These are phyloP conservation scores for Myriangium duriaei DNA, from an alignment of 2,329 filamentous ascomycete species.

Conservation along the genomic window DNA sequence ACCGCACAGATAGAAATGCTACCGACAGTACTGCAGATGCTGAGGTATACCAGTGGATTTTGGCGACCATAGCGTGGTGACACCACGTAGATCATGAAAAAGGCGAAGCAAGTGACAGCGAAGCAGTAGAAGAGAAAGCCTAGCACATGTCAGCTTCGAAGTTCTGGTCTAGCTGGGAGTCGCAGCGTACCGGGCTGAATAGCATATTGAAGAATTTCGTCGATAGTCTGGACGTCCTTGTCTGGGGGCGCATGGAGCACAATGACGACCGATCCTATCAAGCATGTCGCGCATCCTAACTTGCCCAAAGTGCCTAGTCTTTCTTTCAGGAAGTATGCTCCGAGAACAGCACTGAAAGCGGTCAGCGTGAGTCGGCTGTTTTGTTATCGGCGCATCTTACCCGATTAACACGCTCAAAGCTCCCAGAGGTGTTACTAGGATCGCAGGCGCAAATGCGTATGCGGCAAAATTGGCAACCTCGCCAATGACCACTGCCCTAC, in stretches of 20 bases:
- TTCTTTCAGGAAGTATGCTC: constrained; percentile 88
- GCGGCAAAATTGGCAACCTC: constrained; percentile 96
- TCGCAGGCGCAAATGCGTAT: constrained; percentile 97
- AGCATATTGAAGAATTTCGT: constrained; percentile 82
- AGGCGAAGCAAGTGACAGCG: constrained; percentile 68
- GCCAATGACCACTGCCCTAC: constrained; percentile 63
- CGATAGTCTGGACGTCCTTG: constrained; percentile 78
- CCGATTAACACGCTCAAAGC: constrained; percentile 89
- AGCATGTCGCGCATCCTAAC: constrained; percentile 87
- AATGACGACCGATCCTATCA: constrained; percentile 93
- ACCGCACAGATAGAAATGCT: constrained; percentile 98
- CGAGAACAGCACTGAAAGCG: constrained; percentile 59
- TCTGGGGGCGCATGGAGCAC: constrained; percentile 94
- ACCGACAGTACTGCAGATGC: constrained; percentile 93
- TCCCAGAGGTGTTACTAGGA: constrained; percentile 88
- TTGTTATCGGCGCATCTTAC: constrained; percentile 26
- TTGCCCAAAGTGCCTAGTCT: constrained; percentile 82
- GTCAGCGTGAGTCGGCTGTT: neutral
- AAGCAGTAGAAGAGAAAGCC: constrained; percentile 83
- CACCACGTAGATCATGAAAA: constrained; percentile 92
- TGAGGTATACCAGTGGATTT: constrained; percentile 92
- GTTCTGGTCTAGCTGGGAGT: too few species aligned
- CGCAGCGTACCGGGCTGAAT: constrained; percentile 63
- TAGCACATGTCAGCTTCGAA: constrained; percentile 29
- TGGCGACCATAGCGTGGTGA: constrained; percentile 83